phyloP scores from a whole-genome alignment of 108 stramenopile species.

The Pseudonitzschia pungens region DNA sequence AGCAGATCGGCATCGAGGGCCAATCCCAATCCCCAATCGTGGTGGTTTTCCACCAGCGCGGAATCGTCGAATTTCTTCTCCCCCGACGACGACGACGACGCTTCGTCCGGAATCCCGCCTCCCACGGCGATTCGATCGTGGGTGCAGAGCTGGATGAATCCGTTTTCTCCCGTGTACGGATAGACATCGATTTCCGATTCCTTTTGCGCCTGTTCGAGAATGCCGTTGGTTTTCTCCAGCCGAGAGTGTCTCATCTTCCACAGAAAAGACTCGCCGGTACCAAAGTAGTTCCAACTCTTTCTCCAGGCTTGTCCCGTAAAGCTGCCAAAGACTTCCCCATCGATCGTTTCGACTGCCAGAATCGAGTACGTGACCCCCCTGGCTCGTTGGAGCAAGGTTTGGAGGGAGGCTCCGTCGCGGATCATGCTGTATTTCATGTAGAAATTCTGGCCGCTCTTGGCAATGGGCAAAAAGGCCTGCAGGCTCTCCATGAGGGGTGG shows the following conservation, averaged over 20 bases:
- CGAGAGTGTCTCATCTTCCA: constrained; percentile 67
- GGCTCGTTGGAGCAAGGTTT: constrained; percentile 53
- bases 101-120: constrained; percentile 47
- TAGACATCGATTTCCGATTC: constrained; percentile 83
- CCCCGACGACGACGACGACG: not conserved
- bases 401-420: constrained; percentile 75
- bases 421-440: constrained; percentile 73
- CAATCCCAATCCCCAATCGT: constrained; percentile 72
- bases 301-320: constrained; percentile 72
- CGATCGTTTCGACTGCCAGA: constrained; percentile 67
- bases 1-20: constrained; percentile 59
- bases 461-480: constrained; percentile 59
- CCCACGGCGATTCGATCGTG: constrained; percentile 70
- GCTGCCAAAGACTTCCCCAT: constrained; percentile 75
- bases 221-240: constrained; percentile 46
- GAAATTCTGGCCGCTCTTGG: constrained; percentile 58
- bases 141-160: constrained; percentile 66
- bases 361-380: constrained; percentile 65
- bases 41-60: constrained; percentile 14
- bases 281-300: constrained; percentile 60
- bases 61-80: constrained; percentile 27
- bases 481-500: constrained; percentile 84
- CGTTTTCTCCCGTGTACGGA: constrained; percentile 71
- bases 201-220: constrained; percentile 69
- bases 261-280: constrained; percentile 63